Evolutionary conservation across 257 asterid genomes (phyloP).

Genomic region (Coffea canephora): DNA sequence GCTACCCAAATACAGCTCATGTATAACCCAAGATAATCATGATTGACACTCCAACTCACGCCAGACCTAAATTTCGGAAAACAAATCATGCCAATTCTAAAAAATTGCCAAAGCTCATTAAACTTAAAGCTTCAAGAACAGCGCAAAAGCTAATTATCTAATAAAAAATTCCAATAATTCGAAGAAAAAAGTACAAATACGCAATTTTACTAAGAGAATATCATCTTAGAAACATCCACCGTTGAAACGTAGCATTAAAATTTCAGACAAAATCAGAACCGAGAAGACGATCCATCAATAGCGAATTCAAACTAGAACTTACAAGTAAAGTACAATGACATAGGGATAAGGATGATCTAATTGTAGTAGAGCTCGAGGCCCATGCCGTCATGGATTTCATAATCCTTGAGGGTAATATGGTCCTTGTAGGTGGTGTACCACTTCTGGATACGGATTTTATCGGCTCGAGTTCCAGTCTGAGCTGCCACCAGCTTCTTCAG

Average conservation of each 20-base stretch:
- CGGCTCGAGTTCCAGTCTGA: constrained; percentile 83
- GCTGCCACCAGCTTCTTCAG: constrained; percentile 91
- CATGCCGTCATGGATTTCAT: constrained; percentile 87
- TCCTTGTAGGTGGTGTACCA: constrained; percentile 88
- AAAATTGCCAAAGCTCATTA: neutral
- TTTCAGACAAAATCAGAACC: neutral
- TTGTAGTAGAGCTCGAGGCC: constrained; percentile 90
- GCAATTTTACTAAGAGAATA: neutral
- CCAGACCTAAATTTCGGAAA: neutral
- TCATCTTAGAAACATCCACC: neutral
- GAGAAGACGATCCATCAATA: neutral
- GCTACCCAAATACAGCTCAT: too few relatives aligned
- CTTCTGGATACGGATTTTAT: constrained; percentile 81
- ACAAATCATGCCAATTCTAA: neutral
- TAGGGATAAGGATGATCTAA: neutral
- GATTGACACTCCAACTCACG: neutral
- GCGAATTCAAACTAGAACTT: neutral
- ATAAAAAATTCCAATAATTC: neutral
- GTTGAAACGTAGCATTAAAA: neutral
- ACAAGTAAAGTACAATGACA: neutral
- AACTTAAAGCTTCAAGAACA: neutral
- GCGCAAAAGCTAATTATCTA: neutral
- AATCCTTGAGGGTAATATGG: constrained; percentile 74
- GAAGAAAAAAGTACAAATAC: neutral
- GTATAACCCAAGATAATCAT: too few relatives aligned